phyloP scores from a whole-genome alignment of 2,329 filamentous ascomycete genomes.

The Endoconidiophora laricicola region DNA sequence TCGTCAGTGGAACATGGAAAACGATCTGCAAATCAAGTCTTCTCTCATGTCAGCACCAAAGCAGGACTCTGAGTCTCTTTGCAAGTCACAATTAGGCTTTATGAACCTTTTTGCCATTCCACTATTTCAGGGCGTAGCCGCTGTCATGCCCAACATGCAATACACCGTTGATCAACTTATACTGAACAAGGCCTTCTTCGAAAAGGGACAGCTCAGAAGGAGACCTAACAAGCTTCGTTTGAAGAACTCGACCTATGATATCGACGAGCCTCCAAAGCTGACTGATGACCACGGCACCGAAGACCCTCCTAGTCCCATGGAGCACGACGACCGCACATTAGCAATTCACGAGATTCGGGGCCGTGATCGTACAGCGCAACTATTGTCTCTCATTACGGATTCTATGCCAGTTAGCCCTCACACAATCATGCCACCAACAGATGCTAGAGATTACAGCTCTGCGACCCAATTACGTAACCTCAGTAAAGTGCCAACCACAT shows the following conservation, averaged over 20 bases:
- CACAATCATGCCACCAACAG: neutral
- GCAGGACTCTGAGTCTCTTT: slow-evolving; percentile 67
- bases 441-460: neutral
- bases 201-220: slow-evolving; percentile 1
- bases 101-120: slow-evolving; percentile 93
- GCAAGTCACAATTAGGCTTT: slow-evolving; percentile 80
- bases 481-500: slow-evolving; percentile 15
- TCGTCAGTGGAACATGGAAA: slow-evolving; percentile 82
- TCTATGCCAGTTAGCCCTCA: slow-evolving; percentile 7
- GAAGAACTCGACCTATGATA: neutral
- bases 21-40: slow-evolving; percentile 70
- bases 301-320: slow-evolving; percentile 3
- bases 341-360: neutral
- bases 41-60: slow-evolving; percentile 74
- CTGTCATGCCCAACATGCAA: slow-evolving; percentile 68
- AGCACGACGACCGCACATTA: neutral
- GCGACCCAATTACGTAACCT: neutral
- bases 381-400: neutral
- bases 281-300: neutral
- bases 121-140: slow-evolving; percentile 73
- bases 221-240: neutral
- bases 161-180: slow-evolving; percentile 62
- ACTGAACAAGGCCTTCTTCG: slow-evolving; percentile 16
- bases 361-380: neutral
- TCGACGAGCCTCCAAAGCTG: neutral